A percentile compares a stretch with the other conserved stretches of the same genome.
Evolutionary conservation across 2,329 filamentous ascomycete species (phyloP).

Genomic region (Trichoderma semiorbis): DNA sequence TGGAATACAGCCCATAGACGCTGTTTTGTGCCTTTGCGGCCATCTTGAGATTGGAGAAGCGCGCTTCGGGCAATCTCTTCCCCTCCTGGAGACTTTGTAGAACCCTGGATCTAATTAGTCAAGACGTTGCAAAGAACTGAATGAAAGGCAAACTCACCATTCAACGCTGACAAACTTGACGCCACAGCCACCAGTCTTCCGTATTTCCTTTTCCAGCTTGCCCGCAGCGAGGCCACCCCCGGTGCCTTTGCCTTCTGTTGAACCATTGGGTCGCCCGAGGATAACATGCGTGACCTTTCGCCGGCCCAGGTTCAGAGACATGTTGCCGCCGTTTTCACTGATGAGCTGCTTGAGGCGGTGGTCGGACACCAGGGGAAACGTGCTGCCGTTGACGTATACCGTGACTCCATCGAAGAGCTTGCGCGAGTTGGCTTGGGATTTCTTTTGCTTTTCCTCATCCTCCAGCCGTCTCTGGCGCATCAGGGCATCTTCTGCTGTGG

Average conservation of each 20-base stretch:
- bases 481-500: conserved; percentile 21
- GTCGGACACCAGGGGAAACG: conserved; percentile 75
- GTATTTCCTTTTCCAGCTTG: conserved; percentile 81
- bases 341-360: conserved; percentile 80
- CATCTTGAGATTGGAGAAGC: conserved; percentile 63
- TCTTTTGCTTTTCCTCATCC: conserved; percentile 51
- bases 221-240: conserved; percentile 72
- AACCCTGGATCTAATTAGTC: conserved; percentile 50
- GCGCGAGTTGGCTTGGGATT: conserved; percentile 25
- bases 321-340: conserved; percentile 66
- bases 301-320: conserved; percentile 68
- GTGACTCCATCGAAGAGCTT: conserved; percentile 67
- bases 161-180: conserved; percentile 78
- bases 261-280: conserved; percentile 57
- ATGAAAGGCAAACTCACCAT: conserved; percentile 57
- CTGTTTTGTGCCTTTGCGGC: conserved; percentile 61
- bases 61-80: conserved; percentile 69
- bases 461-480: conserved; percentile 29
- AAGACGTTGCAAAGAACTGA: not conserved
- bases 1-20: conserved; percentile 51
- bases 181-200: conserved; percentile 60
- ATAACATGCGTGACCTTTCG: conserved; percentile 83
- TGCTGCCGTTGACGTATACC: conserved; percentile 86
- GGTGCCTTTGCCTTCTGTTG: conserved; percentile 61
- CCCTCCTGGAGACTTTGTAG: conserved; percentile 78